phyloP scores from a whole-genome alignment of 306 rosid species.

The Rosa rugosa region DNA sequence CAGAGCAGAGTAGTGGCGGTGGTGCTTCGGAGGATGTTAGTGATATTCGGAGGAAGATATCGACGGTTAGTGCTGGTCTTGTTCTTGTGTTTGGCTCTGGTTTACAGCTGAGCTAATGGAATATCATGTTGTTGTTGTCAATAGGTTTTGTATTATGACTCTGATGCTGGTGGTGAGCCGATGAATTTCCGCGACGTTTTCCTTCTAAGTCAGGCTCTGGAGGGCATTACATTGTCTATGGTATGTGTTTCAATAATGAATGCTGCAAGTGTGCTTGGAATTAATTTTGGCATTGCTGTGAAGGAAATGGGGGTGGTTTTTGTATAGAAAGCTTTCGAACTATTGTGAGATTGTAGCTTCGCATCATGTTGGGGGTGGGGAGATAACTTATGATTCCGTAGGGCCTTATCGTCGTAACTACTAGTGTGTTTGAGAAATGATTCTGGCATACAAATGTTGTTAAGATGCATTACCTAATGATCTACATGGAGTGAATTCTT shows the following conservation, averaged over 20 bases:
- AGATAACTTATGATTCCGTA: background rate
- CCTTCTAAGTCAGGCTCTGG: slow-evolving; percentile 96
- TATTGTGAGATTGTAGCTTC: background rate
- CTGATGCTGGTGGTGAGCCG: slow-evolving; percentile 86
- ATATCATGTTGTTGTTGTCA: background rate
- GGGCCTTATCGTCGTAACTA: background rate
- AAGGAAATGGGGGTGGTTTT: background rate
- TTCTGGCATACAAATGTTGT: background rate
- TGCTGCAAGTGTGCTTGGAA: background rate
- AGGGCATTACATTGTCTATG: slow-evolving; percentile 91
- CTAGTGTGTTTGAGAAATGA: background rate
- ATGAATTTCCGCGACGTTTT: slow-evolving; percentile 84
- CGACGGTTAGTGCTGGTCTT: slow-evolving; percentile 50
- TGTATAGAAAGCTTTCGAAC: background rate
- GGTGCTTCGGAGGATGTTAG: slow-evolving; percentile 50
- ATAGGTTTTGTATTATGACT: slow-evolving; percentile 77
- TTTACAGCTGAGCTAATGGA: background rate
- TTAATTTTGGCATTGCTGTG: background rate
- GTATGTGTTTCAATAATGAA: slow-evolving; percentile 38
- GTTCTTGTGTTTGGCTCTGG: background rate
- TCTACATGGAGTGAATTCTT: background rate
- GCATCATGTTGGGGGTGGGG: background rate
- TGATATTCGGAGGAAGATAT: slow-evolving; percentile 63
- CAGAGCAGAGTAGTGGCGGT: slow-evolving; percentile 45
- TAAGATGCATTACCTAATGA: slow-evolving; percentile 3